Evolutionary conservation across 306 rosid species (phyloP).

Genomic region (Begonia loranthoides): DNA sequence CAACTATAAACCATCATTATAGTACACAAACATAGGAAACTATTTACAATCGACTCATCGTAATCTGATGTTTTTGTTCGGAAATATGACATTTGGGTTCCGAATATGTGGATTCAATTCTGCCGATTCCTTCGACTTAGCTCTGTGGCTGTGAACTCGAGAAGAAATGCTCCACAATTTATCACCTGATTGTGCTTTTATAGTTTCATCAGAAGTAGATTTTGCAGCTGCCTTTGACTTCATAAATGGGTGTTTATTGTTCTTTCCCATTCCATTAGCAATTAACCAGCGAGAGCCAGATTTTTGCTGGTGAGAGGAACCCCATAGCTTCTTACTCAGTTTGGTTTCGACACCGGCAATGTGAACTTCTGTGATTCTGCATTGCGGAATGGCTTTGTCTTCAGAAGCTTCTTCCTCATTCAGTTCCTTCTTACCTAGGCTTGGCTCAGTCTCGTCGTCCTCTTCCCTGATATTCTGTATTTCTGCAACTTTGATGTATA

Average conservation of each 20-base stretch:
- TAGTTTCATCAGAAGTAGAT: constrained; percentile 20
- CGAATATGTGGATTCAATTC: constrained; percentile 46
- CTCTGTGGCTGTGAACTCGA: constrained; percentile 39
- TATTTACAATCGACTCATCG: constrained; percentile 15
- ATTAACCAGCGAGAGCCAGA: constrained; percentile 91
- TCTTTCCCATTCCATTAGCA: constrained; percentile 84
- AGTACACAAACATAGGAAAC: too few relatives aligned
- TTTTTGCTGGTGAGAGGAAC: constrained; percentile 42
- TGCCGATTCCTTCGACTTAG: constrained; percentile 58
- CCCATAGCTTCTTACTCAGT: constrained; percentile 45
- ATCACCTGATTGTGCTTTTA: constrained; percentile 59
- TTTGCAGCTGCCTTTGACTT: constrained; percentile 42
- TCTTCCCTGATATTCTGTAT: constrained; percentile 27
- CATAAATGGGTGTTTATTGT: constrained; percentile 36
- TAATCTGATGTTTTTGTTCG: constrained; percentile 35
- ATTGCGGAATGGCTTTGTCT: constrained; percentile 53
- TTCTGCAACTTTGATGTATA: constrained; percentile 36
- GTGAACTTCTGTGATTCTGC: constrained; percentile 62
- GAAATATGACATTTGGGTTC: constrained; percentile 58
- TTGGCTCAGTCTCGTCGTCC: constrained; percentile 28
- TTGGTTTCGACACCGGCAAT: constrained; percentile 60
- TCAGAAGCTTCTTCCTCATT: constrained; percentile 28
- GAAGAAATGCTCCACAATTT: constrained; percentile 81
- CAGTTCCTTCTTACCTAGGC: constrained; percentile 20
- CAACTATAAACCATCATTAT: too few relatives aligned